Evolutionary conservation across 306 rosid genomes (phyloP).

Genomic region (Boehmeria nivea): DNA sequence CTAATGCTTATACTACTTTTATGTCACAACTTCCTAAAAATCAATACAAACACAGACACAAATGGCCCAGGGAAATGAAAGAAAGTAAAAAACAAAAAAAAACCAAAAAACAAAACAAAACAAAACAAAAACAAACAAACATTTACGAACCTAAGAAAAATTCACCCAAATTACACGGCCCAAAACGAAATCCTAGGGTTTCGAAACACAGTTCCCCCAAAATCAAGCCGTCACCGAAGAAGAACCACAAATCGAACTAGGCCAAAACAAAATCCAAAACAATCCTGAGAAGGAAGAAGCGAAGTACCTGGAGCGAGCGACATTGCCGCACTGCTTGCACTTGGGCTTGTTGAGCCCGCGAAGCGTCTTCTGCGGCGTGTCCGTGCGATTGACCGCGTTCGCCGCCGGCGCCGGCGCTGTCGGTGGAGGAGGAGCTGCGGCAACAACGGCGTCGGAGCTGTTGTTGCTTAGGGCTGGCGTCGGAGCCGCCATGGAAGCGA

Average conservation of each 20-base stretch:
- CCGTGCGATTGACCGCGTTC: constrained; percentile 29
- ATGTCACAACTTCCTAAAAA: no score
- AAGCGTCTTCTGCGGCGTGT: constrained; percentile 52
- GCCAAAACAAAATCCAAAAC: background rate
- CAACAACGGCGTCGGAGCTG: constrained; percentile 10
- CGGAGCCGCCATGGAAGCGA: constrained; percentile 36
- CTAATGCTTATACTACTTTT: no score
- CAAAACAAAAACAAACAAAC: background rate
- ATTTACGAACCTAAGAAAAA: no score
- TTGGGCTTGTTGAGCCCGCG: constrained; percentile 67
- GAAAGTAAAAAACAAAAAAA: no score
- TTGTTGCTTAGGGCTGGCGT: constrained; percentile 32
- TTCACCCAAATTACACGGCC: background rate
- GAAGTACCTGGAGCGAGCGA: constrained; percentile 83
- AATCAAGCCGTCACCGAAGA: background rate
- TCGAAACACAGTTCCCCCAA: background rate
- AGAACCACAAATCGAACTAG: background rate
- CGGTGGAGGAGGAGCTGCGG: background rate
- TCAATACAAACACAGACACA: no score
- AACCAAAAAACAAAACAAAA: background rate
- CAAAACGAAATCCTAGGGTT: background rate
- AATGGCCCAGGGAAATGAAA: no score
- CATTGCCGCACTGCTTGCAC: constrained; percentile 91
- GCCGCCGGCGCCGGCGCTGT: constrained; percentile 13
- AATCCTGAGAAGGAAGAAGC: constrained; percentile 1